Base-by-base conservation (phyloP, 202 grass and related monocot genomes). In the Alloteropsis angusta region DNA sequence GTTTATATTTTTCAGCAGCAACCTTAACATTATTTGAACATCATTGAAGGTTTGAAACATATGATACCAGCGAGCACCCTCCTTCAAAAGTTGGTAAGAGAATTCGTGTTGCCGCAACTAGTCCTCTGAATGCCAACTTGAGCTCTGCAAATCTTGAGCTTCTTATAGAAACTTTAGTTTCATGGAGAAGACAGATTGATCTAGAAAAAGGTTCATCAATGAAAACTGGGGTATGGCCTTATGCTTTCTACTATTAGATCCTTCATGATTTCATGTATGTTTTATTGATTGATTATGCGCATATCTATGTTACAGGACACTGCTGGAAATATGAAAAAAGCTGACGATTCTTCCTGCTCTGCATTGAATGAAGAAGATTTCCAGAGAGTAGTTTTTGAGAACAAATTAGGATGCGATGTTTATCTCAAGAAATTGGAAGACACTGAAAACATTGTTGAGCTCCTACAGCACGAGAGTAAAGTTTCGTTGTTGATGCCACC, bases 301-400 rank as follows among this genome's bases (percentile, higher is more conserved):
- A 13, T 57, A 70, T 59, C 17, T 70, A 66, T 83, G 76, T 76
- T 80, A 44, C 87, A 97, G 94, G 92, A 84, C 59, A 75, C 57
- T 68, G 47, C 55, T 71, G 89, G 87, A 76, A 79, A 81, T 69
- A 72, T 36, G n/a, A 82, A 65, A 83, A 78, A 80, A 44, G 50
- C 75, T 72, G 76, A 78, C 19, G 73, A 75, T 64, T 86, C 87
- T 65, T 85, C 83, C n/a, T 85, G 77, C 74, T 94, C 95, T 61
- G 95, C 92, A 23, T 87, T 98, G 80, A 89, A 98, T 57, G 92
- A 97, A 80, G 91, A 95, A 71, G 95, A 98, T 84, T 82, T 93
- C 68, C 92, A 92, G 72, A 92, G 91, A 86, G 84, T 98, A 70
- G 68, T 94, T 79, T 84, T 98, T 76, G 89, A 93, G 72, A 98